Conservation (phyloP, 1,284 basidiomycete genomes). For the Somion occarium region DNA sequence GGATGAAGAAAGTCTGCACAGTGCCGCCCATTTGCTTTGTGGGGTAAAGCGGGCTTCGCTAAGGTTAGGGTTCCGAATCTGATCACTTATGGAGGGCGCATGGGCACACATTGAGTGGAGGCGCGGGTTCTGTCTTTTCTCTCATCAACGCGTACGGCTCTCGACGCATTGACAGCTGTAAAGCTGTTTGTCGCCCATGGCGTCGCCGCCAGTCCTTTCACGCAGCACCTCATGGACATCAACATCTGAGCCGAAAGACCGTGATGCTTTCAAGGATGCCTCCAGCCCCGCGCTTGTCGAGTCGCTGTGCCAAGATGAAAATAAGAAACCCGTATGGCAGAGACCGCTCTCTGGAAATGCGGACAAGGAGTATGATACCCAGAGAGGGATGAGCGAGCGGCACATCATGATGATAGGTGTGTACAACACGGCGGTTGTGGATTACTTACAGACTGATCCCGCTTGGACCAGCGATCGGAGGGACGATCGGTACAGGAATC, state of each 20-base stretch:
- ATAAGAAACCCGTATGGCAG: constrained; percentile 17
- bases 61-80: too few relatives aligned
- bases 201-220: constrained; percentile 6
- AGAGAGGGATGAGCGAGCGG: constrained; percentile 35
- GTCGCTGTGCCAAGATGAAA: background rate
- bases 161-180: background rate
- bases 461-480: constrained; percentile 33
- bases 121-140: background rate
- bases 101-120: too few relatives aligned
- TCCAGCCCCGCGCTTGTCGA: background rate
- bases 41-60: too few relatives aligned
- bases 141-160: background rate
- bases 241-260: constrained; percentile 10
- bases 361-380: constrained; percentile 24
- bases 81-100: too few relatives aligned
- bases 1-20: too few relatives aligned
- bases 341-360: constrained; percentile 20
- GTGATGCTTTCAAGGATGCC: constrained; percentile 3
- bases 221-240: constrained; percentile 12
- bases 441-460: background rate
- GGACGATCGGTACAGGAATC: constrained; percentile 49
- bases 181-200: background rate
- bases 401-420: constrained; percentile 41
- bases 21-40: too few relatives aligned
- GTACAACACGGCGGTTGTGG: constrained; percentile 7